Conservation (phyloP, 1,284 basidiomycete genomes). For the Moniliella sp. region DNA sequence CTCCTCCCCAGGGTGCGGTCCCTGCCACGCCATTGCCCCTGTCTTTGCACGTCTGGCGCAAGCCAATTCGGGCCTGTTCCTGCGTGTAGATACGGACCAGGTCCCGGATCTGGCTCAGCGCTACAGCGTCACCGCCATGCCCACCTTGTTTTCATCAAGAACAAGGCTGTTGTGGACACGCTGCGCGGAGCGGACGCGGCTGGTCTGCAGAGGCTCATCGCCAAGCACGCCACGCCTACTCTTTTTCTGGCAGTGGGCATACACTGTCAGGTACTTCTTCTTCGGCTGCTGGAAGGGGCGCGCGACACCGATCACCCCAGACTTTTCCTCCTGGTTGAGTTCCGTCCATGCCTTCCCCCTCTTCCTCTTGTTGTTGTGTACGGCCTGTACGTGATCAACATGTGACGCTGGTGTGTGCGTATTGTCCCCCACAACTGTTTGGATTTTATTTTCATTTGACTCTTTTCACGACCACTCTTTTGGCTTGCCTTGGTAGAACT, state of each 20-base stretch:
- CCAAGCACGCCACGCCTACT: constrained; percentile 1
- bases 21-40: constrained; percentile 5
- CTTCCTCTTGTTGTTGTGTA: too few species aligned
- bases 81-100: constrained; percentile 7
- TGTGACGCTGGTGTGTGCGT: too few species aligned
- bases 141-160: constrained; percentile 7
- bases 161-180: constrained; percentile 3
- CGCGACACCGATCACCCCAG: too few species aligned
- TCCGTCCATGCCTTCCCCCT: too few species aligned
- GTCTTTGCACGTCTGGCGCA: constrained; percentile 3
- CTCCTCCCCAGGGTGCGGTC: constrained; percentile 3
- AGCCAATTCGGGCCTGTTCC: constrained; percentile 2
- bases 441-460: too few species aligned
- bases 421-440: too few species aligned
- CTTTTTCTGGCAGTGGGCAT: constrained; percentile 3
- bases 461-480: too few species aligned
- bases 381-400: too few species aligned
- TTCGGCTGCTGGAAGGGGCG: too few species aligned
- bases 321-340: too few species aligned
- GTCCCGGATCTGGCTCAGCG: constrained; percentile 1
- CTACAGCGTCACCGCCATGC: constrained; percentile 6
- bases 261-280: constrained; percentile 2
- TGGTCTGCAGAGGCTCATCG: constrained; percentile 2
- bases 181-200: constrained; percentile 4
- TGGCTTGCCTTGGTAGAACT: too few species aligned